Conservation (phyloP, 2,329 filamentous ascomycete species). For the Lecanicillium sp. region DNA sequence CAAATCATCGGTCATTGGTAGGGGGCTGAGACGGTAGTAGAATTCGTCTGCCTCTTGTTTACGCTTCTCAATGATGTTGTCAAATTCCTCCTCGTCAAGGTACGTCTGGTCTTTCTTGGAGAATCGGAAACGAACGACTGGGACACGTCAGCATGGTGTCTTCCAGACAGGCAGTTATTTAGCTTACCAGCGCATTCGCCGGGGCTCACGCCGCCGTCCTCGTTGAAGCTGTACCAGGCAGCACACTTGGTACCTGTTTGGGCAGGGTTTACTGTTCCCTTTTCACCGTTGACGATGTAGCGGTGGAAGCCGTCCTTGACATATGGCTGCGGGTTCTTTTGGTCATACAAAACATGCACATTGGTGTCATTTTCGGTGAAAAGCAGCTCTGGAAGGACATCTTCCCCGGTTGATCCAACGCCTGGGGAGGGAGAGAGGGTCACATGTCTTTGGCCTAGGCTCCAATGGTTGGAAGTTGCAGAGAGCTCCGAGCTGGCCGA, state of each 20-base stretch:
- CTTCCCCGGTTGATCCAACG: conserved; percentile 68
- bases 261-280: conserved; percentile 73
- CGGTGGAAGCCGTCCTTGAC: conserved; percentile 96
- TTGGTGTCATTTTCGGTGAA: conserved; percentile 98
- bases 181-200: conserved; percentile 83
- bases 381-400: conserved; percentile 77
- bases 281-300: conserved; percentile 76
- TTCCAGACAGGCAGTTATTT: conserved; percentile 33
- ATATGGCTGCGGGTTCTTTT: conserved; percentile 72
- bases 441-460: conserved; percentile 76
- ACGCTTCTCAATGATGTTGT: conserved; percentile 81
- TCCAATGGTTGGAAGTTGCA: conserved; percentile 71
- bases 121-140: conserved; percentile 84
- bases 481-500: conserved; percentile 58
- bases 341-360: conserved; percentile 66
- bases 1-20: conserved; percentile 89
- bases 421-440: conserved; percentile 87
- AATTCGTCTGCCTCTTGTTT: conserved; percentile 93
- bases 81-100: conserved; percentile 87
- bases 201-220: conserved; percentile 77
- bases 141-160: conserved; percentile 8
- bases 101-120: conserved; percentile 70
- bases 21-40: conserved; percentile 85
- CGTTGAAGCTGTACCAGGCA: conserved; percentile 89
- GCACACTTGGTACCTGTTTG: conserved; percentile 80